A percentile compares a stretch with the other conserved stretches of the same genome.
phyloP scores from a whole-genome alignment of 78 protist species.

The Dictyostelium citrinum region DNA sequence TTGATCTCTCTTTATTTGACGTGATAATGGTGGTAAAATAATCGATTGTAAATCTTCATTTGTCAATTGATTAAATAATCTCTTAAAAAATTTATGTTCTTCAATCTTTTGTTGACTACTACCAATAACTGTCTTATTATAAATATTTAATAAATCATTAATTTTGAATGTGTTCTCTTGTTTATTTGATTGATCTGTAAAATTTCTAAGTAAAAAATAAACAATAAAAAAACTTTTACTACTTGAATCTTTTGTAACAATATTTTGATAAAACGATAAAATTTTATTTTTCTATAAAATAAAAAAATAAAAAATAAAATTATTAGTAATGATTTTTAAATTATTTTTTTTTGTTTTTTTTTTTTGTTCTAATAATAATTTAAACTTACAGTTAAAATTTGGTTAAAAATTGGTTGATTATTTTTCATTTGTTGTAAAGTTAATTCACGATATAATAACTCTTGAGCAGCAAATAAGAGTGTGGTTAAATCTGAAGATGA shows the following conservation, averaged over 20 bases:
- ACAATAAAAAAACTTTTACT: neutral
- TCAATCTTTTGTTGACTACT: conserved; percentile 20
- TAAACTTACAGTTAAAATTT: neutral
- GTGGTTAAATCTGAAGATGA: neutral
- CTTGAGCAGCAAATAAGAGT: neutral
- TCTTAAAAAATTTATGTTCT: conserved; percentile 1
- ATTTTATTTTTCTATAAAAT: neutral
- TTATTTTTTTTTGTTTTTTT: no score
- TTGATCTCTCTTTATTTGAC: conserved; percentile 58
- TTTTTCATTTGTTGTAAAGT: conserved; percentile 3
- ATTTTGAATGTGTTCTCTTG: neutral
- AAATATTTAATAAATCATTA: conserved; percentile 1
- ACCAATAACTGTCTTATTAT: conserved; percentile 25
- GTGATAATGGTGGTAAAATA: conserved; percentile 29
- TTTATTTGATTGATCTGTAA: neutral
- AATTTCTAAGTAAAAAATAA: neutral
- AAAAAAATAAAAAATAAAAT: neutral
- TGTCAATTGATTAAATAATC: conserved; percentile 6
- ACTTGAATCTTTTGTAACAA: neutral
- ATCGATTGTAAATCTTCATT: conserved; percentile 18
- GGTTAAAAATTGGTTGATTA: neutral
- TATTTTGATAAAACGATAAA: neutral
- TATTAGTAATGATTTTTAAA: neutral
- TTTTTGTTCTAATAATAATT: no score
- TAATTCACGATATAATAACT: neutral